A percentile compares a stretch with the other conserved stretches of the same genome.
phyloP scores from a whole-genome alignment of 2,329 filamentous ascomycete genomes.

The Sporothrix protearum region DNA sequence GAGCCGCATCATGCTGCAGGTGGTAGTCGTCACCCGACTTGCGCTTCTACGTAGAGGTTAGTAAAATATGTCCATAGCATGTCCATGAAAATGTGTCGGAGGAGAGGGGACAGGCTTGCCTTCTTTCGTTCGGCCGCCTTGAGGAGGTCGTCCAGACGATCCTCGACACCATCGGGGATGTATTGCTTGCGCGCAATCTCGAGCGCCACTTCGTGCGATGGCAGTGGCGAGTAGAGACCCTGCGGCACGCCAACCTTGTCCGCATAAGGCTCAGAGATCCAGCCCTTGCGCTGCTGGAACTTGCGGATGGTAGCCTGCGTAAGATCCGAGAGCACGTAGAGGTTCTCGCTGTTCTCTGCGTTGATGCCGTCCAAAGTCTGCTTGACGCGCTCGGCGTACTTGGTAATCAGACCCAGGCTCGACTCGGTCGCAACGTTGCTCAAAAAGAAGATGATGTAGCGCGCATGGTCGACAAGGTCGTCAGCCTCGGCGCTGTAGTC shows the following conservation, averaged over 20 bases:
- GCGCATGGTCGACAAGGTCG: slow-evolving; percentile 75
- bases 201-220: slow-evolving; percentile 73
- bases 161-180: slow-evolving; percentile 71
- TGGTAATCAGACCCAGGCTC: slow-evolving; percentile 84
- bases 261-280: slow-evolving; percentile 79
- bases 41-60: slow-evolving; percentile 47
- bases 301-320: slow-evolving; percentile 76
- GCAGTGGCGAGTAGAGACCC: slow-evolving; percentile 71
- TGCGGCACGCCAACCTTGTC: slow-evolving; percentile 76
- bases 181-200: slow-evolving; percentile 84
- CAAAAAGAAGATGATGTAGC: slow-evolving; percentile 88
- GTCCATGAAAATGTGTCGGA: background rate
- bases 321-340: slow-evolving; percentile 86
- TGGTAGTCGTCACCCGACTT: slow-evolving; percentile 53
- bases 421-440: slow-evolving; percentile 76
- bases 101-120: slow-evolving; percentile 38
- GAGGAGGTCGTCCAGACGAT: slow-evolving; percentile 67
- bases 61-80: background rate
- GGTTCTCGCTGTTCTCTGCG: slow-evolving; percentile 62
- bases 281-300: slow-evolving; percentile 82
- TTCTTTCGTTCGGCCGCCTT: slow-evolving; percentile 69
- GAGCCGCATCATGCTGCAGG: slow-evolving; percentile 33
- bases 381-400: slow-evolving; percentile 90
- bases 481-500: slow-evolving; percentile 69
- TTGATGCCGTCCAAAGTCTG: slow-evolving; percentile 78